Evolutionary conservation across 306 rosid species (phyloP).

Genomic region (Crataegus laevigata): DNA sequence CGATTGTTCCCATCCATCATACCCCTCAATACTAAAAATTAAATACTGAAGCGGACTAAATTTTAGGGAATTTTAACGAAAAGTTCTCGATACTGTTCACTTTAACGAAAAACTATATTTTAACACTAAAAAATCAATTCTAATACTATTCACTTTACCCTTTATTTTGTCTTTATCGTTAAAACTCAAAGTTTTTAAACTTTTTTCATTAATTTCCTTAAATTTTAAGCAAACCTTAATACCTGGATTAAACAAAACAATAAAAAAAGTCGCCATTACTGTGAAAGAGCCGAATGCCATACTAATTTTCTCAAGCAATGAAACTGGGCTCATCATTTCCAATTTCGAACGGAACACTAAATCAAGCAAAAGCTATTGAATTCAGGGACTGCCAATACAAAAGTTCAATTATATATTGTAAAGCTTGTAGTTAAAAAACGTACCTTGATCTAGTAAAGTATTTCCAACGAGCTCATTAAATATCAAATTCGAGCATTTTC

Average conservation of each 20-base stretch:
- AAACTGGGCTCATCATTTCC: neutral
- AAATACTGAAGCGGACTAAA: neutral
- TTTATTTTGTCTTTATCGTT: too few species aligned
- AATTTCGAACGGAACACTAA: neutral
- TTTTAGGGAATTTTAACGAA: too few species aligned
- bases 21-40: neutral
- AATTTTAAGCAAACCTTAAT: neutral
- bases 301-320: neutral
- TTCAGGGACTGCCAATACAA: neutral
- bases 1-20: slow-evolving; percentile 25
- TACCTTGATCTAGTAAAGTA: neutral
- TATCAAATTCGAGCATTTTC: neutral
- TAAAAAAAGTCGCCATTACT: too few species aligned
- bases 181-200: too few species aligned
- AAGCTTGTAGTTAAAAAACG: neutral
- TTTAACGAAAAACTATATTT: too few species aligned
- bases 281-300: neutral
- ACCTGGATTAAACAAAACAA: neutral
- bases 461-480: neutral
- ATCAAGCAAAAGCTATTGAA: neutral
- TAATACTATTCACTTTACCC: too few species aligned
- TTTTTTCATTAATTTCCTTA: too few species aligned
- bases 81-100: too few species aligned
- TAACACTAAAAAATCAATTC: too few species aligned
- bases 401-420: neutral